Base-by-base conservation (phyloP, 1,139 yeast species). In the Scheffersomyces illinoinensis region DNA sequence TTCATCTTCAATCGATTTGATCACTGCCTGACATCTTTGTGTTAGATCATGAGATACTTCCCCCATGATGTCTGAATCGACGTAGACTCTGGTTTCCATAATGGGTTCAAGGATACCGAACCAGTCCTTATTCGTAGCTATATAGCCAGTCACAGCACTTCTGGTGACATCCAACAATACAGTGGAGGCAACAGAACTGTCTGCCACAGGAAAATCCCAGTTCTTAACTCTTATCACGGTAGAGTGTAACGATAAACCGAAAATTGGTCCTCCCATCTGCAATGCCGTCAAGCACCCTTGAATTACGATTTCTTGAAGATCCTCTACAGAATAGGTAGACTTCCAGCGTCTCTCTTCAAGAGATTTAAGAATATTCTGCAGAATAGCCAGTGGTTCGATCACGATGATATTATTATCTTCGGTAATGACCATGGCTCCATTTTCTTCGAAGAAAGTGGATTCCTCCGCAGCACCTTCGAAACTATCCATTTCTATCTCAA, bases 51-150 rank as follows among this genome's bases (percentile, higher is more conserved):
- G 96, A 48, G 91, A 85, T 0, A 95, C 96, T 53, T 82, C 83
- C 20, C 99, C 99, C 65, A 95, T 75, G 60, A 89, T 90, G 61
- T 85, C 89, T 23, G 92, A 89, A 57, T 82, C 81, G 0, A 89
- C 89, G 56, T 82, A 84, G 0, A 95, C 87, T n/a, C 79, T 79
- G 5, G 92, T 88, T 51, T 84, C 80, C 98, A 95, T 93, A 26
- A 90, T 81, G 0, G 99, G 99, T 72, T 95, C 98, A 70, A 93
- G 78, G 1, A 93, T 72, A 1, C 86, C 81, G 67, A 84, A 85
- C 2, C 62, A 52, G n/a, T 59, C 59, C 5, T 55, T 57, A n/a
- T 75, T 68, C 1, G 62, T 62, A 2, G 66, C 71, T 71, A 26
- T 86, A 73, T 47, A 87, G 66, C 2, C 79, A 71, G 46, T 77